Percentiles rank a stretch among this genome's conserved stretches.
These are phyloP conservation scores for Themeda triandra DNA, from an alignment of 176 grass and related monocot genomes.

Conservation along the genomic window DNA sequence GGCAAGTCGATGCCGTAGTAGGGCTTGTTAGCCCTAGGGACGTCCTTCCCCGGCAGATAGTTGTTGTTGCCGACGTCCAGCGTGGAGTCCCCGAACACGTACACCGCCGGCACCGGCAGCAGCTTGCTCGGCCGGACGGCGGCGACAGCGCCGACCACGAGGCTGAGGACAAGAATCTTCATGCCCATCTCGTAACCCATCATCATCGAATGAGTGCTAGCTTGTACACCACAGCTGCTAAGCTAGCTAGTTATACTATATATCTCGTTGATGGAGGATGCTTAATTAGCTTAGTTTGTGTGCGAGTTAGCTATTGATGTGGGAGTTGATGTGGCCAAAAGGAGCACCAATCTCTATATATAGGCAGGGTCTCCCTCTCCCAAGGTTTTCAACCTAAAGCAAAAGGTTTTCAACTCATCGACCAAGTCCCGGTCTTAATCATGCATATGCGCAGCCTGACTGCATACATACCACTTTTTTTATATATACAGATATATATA, in stretches of 20 bases:
- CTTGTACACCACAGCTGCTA: neutral
- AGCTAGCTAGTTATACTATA: neutral
- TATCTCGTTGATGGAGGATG: neutral
- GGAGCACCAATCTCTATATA: neutral
- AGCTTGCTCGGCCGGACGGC: neutral
- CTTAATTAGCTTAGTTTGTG: too few species aligned
- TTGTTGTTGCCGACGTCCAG: constrained; percentile 56
- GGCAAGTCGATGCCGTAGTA: constrained; percentile 43
- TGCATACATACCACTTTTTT: too few species aligned
- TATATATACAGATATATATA: too few species aligned
- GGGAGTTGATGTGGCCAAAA: too few species aligned
- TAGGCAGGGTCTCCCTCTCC: neutral
- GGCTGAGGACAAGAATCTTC: constrained; percentile 18
- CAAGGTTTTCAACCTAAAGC: too few species aligned
- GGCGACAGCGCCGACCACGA: neutral
- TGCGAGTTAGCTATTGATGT: too few species aligned
- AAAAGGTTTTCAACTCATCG: neutral
- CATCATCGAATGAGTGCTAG: neutral
- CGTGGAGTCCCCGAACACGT: constrained; percentile 46
- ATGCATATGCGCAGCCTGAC: too few species aligned
- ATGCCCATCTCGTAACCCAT: neutral
- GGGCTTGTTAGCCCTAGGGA: constrained; percentile 34
- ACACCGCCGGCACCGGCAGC: constrained; percentile 20
- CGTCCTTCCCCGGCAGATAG: constrained; percentile 2
- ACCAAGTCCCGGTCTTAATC: neutral